Evolutionary conservation across 768 basidiomycete genomes (phyloP), one percentile per base, ranked within the genome.

Genomic region (Lentinula sp.): DNA sequence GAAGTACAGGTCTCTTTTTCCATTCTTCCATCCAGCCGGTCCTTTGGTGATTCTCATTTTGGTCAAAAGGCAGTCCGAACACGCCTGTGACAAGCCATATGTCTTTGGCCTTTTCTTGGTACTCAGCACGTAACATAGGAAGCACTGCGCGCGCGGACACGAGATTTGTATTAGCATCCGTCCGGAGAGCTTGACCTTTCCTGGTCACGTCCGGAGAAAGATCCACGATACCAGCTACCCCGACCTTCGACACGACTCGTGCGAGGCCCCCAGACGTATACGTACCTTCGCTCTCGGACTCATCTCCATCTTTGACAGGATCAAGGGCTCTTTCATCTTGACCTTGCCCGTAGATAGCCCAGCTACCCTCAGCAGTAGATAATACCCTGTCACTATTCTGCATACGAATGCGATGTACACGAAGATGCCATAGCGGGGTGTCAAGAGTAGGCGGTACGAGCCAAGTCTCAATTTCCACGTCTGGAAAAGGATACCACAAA

Each of bases 401-500:
- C 28, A 46, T 49, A 9, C 18, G 74, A 32, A 67, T 66, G n/a
- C 85, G 74, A 71, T 90, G 88, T 0, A 88, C 77, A 7, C 88
- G 79, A 34, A 89, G 67, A 67, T 91, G 87, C 87, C 87, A 90
- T 18, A 84, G 73, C 2, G 86, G 84, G 6, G 83, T 75, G 4
- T 74, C 80, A 15, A 67, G 60, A 42, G 79, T 77, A 3, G 89
- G 88, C 1, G 88, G 88, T 6, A 89, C 74, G 15, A 90, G 78
- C 85, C 84, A 88, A 23, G 89, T 91, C 73, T 89, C 88, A 49
- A 91, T 84, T 61, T 81, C 75, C 34, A 88, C 87, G 69, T 83
- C 88, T 45, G 76, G 75, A 87, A 87, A 91, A 13, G 89, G 89
- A 65, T 83, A 80, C 89, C 89, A 91, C 76, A 83, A 83, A 48